Evolutionary conservation across 768 basidiomycete genomes (phyloP).

Genomic region (Amyloporia xantha): DNA sequence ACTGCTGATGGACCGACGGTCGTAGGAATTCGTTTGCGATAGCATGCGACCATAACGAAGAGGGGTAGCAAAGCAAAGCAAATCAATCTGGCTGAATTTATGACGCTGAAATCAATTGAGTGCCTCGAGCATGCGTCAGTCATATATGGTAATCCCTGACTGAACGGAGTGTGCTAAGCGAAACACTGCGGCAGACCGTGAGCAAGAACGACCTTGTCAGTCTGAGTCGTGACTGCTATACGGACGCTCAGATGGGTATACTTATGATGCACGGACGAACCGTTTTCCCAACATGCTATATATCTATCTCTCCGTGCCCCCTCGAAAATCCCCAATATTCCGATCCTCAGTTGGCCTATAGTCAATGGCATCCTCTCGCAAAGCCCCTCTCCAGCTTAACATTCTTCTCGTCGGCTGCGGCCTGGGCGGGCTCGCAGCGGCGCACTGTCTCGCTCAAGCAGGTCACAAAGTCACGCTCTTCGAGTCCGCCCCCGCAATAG

Average conservation of each 20-base stretch:
- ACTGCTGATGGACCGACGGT: not conserved
- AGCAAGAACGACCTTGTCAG: not conserved
- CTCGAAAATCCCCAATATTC: not conserved
- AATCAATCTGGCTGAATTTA: not conserved
- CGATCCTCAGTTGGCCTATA: not conserved
- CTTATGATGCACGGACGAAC: conserved; percentile 1
- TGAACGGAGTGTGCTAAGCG: not conserved
- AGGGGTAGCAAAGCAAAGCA: not conserved
- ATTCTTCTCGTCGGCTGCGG: conserved; percentile 37
- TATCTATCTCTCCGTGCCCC: not conserved
- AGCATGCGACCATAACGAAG: not conserved
- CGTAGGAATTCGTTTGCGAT: too few relatives aligned
- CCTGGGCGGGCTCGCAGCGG: conserved; percentile 35
- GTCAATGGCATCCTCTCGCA: conserved; percentile 8
- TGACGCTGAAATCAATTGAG: not conserved
- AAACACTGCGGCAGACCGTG: not conserved
- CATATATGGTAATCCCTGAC: not conserved
- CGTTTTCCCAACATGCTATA: not conserved
- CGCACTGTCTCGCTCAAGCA: conserved; percentile 31
- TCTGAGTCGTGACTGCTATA: not conserved
- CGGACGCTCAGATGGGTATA: not conserved
- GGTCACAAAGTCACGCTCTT: conserved; percentile 34
- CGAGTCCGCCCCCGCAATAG: conserved; percentile 31
- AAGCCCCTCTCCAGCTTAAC: conserved; percentile 28
- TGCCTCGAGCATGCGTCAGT: not conserved